Base-by-base conservation (phyloP, 2,329 filamentous ascomycete genomes). In the Ascochyta rabiei region DNA sequence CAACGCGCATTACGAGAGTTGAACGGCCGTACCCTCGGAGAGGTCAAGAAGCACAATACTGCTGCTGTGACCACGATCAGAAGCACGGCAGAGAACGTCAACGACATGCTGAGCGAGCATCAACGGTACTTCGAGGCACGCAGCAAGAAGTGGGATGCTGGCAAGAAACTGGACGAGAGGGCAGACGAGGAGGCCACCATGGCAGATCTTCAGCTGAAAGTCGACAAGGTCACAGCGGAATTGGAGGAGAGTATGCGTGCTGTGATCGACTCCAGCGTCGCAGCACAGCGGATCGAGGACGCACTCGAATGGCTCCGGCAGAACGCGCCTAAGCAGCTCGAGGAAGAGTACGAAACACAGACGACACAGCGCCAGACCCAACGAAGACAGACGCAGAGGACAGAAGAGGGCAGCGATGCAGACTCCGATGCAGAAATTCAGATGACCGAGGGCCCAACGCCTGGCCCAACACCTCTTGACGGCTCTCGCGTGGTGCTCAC, bases 181-280 rank as follows among this genome's bases (percentile, higher is more conserved):
- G 71, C 75, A 33, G 75, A 77, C 19, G 68, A 73, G 23, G 74
- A 77, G 50, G 59, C 66, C 9, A 69, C 71, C 41, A 63, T 83
- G 40, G 70, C 73, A 9, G 69, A 76, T 26, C 62, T 78, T 48
- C 56, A 74, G 51, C 70, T 74, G 18, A 76, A 79, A 51, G 83
- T 86, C 2, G 75, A 80, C 15, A 69, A 72, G 3, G 74, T 84
- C 61, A 88, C 84, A 1, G 69, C 73, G 24, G 77, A 79, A 45
- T 77, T 88, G 66, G 87, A 89, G 60, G 77, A 81, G 65, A 78
- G 76, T 40, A 80, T 88, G 66, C 79, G 86, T 15, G 75, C 79
- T 12, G 71, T 85, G 43, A 82, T 89, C 54, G 87, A 89, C 71
- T 77, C 78, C 8, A 77, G 81, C 52, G 74, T 79, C 8, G 79